These are phyloP conservation scores for Teunomyces funiuensis DNA, from an alignment of 805 yeast genomes.

Conservation along the genomic window DNA sequence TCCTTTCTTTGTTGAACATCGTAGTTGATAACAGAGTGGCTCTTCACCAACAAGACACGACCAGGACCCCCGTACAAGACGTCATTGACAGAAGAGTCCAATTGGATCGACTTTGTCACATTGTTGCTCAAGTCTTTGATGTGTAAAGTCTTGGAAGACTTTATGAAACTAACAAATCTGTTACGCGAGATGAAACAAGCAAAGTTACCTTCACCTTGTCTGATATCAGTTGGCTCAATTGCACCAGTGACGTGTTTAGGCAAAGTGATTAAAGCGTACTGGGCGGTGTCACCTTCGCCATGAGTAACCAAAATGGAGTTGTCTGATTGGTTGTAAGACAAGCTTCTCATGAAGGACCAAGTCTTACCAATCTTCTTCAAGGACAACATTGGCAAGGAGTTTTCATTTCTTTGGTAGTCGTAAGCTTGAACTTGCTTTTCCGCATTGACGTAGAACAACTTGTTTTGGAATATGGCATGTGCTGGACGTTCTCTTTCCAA, in stretches of 20 bases:
- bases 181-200: slow-evolving; percentile 94
- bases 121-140: slow-evolving; percentile 82
- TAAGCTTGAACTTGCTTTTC: slow-evolving; percentile 85
- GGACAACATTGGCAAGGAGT: slow-evolving; percentile 75
- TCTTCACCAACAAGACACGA: slow-evolving; percentile 70
- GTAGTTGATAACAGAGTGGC: slow-evolving; percentile 70
- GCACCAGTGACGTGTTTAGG: slow-evolving; percentile 92
- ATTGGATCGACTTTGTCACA: slow-evolving; percentile 75
- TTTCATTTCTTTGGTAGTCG: slow-evolving; percentile 63
- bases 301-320: slow-evolving; percentile 80
- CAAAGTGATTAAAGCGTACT: slow-evolving; percentile 70
- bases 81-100: slow-evolving; percentile 67
- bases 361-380: slow-evolving; percentile 81
- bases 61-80: slow-evolving; percentile 83
- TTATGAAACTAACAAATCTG: slow-evolving; percentile 81
- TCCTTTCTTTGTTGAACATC: slow-evolving; percentile 92
- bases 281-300: slow-evolving; percentile 64
- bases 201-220: slow-evolving; percentile 77
- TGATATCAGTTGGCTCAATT: slow-evolving; percentile 81
- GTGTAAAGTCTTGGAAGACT: slow-evolving; percentile 63
- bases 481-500: slow-evolving; percentile 97
- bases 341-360: slow-evolving; percentile 81
- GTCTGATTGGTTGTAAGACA: slow-evolving; percentile 92
- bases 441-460: slow-evolving; percentile 70
- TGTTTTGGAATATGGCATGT: slow-evolving; percentile 68